Percentiles rank a stretch among this genome's conserved stretches.
Evolutionary conservation across 139 green algal species (phyloP).

Genomic region (Volvox africanus): DNA sequence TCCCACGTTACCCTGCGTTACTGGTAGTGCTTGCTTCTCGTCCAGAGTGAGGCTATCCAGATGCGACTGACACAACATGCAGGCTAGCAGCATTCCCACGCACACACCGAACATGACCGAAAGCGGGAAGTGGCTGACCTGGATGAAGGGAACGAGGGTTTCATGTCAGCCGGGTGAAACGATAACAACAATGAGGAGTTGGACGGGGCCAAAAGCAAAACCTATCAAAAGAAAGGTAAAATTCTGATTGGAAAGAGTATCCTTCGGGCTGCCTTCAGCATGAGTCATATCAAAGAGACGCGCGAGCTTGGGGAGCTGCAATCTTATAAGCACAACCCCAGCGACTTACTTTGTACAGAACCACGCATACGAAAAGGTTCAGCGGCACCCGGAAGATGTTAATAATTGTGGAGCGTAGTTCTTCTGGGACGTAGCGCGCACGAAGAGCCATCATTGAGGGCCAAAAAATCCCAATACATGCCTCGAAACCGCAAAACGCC

Average conservation of each 20-base stretch:
- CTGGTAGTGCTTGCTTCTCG: background rate
- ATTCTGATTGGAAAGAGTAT: no score
- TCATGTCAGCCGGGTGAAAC: no score
- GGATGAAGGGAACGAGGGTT: constrained; percentile 11
- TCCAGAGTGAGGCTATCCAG: constrained; percentile 34
- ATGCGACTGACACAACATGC: constrained; percentile 51
- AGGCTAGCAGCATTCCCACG: constrained; percentile 83
- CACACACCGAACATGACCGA: constrained; percentile 96
- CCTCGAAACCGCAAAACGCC: constrained; percentile 96
- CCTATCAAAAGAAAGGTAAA: no score
- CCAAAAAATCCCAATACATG: constrained; percentile 94
- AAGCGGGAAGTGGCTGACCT: constrained; percentile 90
- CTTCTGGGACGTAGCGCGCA: constrained; percentile 92
- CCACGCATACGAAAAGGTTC: constrained; percentile 97
- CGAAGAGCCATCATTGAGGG: constrained; percentile 97
- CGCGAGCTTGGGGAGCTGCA: no score
- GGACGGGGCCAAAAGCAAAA: no score
- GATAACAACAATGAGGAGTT: no score
- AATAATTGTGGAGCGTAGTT: constrained; percentile 95
- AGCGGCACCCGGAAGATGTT: constrained; percentile 98
- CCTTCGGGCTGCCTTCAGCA: no score
- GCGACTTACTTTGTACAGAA: constrained; percentile 82
- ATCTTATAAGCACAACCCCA: background rate
- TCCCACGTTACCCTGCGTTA: background rate
- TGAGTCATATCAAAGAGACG: no score